Evolutionary conservation across 768 basidiomycete genomes (phyloP), one percentile per base, ranked within the genome.

Genomic region (Lactarius sp.): DNA sequence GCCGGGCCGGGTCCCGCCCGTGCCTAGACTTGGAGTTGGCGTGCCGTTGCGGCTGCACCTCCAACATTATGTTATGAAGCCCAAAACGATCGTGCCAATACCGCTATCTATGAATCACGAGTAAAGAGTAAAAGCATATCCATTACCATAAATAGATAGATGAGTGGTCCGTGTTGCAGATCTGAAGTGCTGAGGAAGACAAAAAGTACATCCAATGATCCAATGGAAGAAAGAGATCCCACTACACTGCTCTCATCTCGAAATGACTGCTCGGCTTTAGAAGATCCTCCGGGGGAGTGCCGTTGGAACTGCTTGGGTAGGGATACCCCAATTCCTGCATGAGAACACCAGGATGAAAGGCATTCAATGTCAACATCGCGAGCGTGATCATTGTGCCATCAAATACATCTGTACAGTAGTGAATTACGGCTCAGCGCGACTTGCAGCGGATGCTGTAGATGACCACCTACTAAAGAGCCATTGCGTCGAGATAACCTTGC

Each of bases 381-480:
- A 61, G 59, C 10, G n/a, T 9, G 39, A 67, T 60, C 66, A 65
- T 61, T 31, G 37, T n/a, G 37, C 59, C 64, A 14, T 65, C 66
- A 14, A 67, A 65, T 12, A 65, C 47, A 27, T 57, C 64, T 67
- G n/a, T 31, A 41, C 4, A 16, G 9, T 33, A 18, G n/a, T 13
- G 20, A 20, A 9, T 44, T 39, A 62, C 22, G 27, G 16, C 36
- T 33, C 27, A 7, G 34, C 44, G 36, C 36, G 4, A 46, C 33
- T 39, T 9, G 36, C 0, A 22, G 31, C 22, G 27, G 27, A 33
- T 9, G 16, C 4, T 10, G 31, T 0, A 12, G 37, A 52, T 36
- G 34, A 9, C 36, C 10, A 66, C 60, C 8, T 54, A 66, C 67
- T 39, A 47, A 66, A 66, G 33, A 49, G 37, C 58, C 46, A 51